A percentile compares a stretch with the other conserved stretches of the same genome.
These are phyloP conservation scores for Saccharomycopsis babjevae DNA, from an alignment of 805 yeast species.

Conservation along the genomic window DNA sequence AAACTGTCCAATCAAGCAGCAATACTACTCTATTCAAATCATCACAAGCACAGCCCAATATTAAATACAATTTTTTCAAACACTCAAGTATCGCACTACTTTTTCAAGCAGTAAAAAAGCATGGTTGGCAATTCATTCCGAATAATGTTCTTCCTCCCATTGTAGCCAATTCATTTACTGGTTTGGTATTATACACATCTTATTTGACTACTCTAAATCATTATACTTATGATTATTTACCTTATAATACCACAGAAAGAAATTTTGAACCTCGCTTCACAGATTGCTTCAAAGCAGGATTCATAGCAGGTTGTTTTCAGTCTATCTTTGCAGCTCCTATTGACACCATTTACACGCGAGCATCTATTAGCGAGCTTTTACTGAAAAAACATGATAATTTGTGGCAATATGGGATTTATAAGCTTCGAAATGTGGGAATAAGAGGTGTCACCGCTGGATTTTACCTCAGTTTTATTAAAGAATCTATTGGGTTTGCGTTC, in stretches of 20 bases:
- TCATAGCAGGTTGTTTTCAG: constrained; percentile 77
- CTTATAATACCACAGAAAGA: constrained; percentile 15
- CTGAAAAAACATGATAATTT: constrained; percentile 46
- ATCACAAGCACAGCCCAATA: constrained; percentile 9
- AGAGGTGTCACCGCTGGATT: constrained; percentile 87
- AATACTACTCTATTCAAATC: constrained; percentile 6
- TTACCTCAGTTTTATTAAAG: constrained; percentile 67
- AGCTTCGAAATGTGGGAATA: constrained; percentile 63
- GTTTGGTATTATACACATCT: constrained; percentile 74
- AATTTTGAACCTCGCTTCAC: constrained; percentile 26
- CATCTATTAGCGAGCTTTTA: constrained; percentile 63
- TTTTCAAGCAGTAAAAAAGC: constrained; percentile 55
- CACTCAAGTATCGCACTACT: constrained; percentile 76
- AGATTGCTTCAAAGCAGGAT: constrained; percentile 71
- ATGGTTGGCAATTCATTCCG: constrained; percentile 84
- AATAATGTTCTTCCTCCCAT: constrained; percentile 76
- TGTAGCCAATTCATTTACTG: constrained; percentile 81
- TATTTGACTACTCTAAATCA: constrained; percentile 49
- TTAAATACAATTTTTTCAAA: constrained; percentile 35
- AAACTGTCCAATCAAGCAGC: neutral
- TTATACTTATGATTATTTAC: constrained; percentile 20
- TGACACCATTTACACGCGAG: constrained; percentile 81
- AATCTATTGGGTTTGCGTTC: constrained; percentile 71
- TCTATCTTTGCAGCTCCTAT: constrained; percentile 90
- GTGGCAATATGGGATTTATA: constrained; percentile 66